A percentile compares a stretch with the other conserved stretches of the same genome.
Conservation (phyloP, 2,329 filamentous ascomycete species). For the Aspergillus quadricinctus region DNA sequence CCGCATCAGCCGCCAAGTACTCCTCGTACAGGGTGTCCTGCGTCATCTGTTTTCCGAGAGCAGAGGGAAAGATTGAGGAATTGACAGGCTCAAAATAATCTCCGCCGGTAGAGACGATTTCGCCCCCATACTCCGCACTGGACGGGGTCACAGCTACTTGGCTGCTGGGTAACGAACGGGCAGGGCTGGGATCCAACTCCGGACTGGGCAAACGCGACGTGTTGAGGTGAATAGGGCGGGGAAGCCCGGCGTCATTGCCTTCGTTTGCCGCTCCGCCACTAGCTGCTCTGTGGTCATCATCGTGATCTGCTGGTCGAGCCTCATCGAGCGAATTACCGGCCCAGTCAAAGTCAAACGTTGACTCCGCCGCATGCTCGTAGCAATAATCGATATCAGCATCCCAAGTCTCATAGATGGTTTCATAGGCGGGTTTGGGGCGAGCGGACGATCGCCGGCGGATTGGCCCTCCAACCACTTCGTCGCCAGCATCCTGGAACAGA, state of each 20-base stretch:
- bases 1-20: slow-evolving; percentile 42
- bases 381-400: slow-evolving; percentile 61
- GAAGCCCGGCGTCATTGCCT: slow-evolving; percentile 9
- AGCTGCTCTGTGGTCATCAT: slow-evolving; percentile 10
- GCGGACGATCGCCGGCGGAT: slow-evolving; percentile 12
- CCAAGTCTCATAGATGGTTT: slow-evolving; percentile 46
- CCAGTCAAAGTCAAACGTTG: slow-evolving; percentile 59
- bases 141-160: slow-evolving; percentile 30
- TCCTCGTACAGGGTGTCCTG: slow-evolving; percentile 37
- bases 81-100: slow-evolving; percentile 32
- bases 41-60: slow-evolving; percentile 29
- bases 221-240: slow-evolving; percentile 21
- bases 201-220: slow-evolving; percentile 25
- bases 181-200: slow-evolving; percentile 30
- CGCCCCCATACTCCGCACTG: slow-evolving; percentile 23
- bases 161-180: slow-evolving; percentile 24
- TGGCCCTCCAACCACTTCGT: slow-evolving; percentile 12
- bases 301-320: slow-evolving; percentile 13
- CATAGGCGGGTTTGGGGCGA: slow-evolving; percentile 18
- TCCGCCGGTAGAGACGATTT: slow-evolving; percentile 18
- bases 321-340: slow-evolving; percentile 36
- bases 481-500: slow-evolving; percentile 11
- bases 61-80: slow-evolving; percentile 27
- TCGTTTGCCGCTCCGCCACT: slow-evolving; percentile 9
- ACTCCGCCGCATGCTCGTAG: slow-evolving; percentile 58